Percentiles rank a stretch among this genome's conserved stretches.
Evolutionary conservation across 805 yeast species (phyloP).

Genomic region (Ogataea henricii): DNA sequence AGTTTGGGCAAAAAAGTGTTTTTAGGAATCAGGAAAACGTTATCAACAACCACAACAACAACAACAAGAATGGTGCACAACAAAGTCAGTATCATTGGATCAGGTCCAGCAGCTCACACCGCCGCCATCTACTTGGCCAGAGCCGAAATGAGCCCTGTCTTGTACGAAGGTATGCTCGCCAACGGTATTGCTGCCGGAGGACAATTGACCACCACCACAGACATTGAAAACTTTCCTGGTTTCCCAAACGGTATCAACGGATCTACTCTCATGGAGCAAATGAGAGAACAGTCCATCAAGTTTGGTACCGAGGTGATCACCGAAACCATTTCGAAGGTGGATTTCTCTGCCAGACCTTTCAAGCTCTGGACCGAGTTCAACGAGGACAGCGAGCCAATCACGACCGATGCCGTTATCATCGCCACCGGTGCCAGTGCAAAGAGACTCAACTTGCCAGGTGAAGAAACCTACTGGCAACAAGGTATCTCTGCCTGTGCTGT

Average conservation of each 20-base stretch:
- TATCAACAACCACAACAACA: conserved; percentile 9
- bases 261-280: conserved; percentile 83
- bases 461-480: conserved; percentile 97
- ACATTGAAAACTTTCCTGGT: conserved; percentile 98
- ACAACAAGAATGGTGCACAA: conserved; percentile 70
- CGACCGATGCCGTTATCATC: conserved; percentile 87
- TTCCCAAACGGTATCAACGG: conserved; percentile 94
- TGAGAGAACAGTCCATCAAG: conserved; percentile 83
- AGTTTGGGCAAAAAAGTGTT: neutral
- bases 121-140: conserved; percentile 97
- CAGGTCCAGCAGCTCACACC: conserved; percentile 99
- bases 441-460: conserved; percentile 93
- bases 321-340: conserved; percentile 93
- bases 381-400: conserved; percentile 88
- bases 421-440: conserved; percentile 99
- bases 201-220: conserved; percentile 97
- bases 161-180: conserved; percentile 96
- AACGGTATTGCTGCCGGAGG: conserved; percentile 99
- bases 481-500: conserved; percentile 99
- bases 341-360: conserved; percentile 85
- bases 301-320: conserved; percentile 95
- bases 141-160: conserved; percentile 91
- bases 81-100: conserved; percentile 86
- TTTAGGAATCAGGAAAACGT: conserved; percentile 2
- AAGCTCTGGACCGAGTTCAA: conserved; percentile 95